phyloP scores from a whole-genome alignment of 2,329 filamentous ascomycete species.

The Cylindrodendrum hubeiense region DNA sequence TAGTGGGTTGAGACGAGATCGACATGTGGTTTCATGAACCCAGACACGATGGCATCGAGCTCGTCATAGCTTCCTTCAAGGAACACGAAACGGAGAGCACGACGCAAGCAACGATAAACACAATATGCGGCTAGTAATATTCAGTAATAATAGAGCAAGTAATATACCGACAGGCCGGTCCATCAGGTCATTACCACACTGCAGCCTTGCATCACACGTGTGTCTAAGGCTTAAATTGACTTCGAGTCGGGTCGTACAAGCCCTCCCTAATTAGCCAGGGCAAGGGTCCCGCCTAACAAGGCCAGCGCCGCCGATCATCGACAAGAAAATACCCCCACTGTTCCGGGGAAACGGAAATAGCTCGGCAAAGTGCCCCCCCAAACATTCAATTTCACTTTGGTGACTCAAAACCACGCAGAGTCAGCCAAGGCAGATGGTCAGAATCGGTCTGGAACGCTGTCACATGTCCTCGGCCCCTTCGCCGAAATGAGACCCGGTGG shows the following conservation, averaged over 20 bases:
- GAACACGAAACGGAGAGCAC: too few relatives aligned
- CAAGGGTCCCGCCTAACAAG: not conserved
- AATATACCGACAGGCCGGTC: too few relatives aligned
- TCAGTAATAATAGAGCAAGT: too few relatives aligned
- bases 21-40: too few relatives aligned
- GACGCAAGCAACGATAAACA: too few relatives aligned
- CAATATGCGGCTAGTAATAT: too few relatives aligned
- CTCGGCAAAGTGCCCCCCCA: constrained; percentile 30
- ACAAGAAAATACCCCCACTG: not conserved
- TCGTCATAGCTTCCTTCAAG: too few relatives aligned
- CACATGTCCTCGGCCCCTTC: constrained; percentile 12
- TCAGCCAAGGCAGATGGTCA: not conserved
- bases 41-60: too few relatives aligned
- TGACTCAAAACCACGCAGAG: constrained; percentile 21
- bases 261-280: not conserved
- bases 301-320: not conserved
- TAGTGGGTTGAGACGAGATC: too few relatives aligned
- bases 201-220: not conserved
- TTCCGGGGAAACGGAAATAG: constrained; percentile 43
- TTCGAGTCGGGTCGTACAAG: not conserved
- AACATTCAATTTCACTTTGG: not conserved
- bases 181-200: too few relatives aligned
- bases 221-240: not conserved
- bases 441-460: not conserved
- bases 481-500: not conserved